Evolutionary conservation across 2,329 filamentous ascomycete genomes (phyloP), one percentile per base, ranked within the genome.

Genomic region (Zarea fungicola): DNA sequence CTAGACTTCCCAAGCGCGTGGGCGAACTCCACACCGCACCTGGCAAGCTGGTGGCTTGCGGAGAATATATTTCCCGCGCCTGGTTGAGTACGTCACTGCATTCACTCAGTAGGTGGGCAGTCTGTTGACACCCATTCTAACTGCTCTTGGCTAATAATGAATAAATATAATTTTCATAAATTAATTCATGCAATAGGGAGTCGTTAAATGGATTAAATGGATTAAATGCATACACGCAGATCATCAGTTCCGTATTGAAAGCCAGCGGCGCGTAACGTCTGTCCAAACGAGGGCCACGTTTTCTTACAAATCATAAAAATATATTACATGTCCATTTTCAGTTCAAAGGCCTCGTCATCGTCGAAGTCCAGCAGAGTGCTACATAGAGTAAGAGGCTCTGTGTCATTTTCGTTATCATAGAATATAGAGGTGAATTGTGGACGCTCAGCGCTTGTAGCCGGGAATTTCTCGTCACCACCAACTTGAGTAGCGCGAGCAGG

Each of bases 371-470:
- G 21, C 10, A 26, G 3, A 37, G 59, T 60, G 2, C 43, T 48
- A 22, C 44, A 54, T 18, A 62, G 50, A 60, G 58, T 58, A 28
- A 48, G 14, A 42, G 61, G 52, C 56, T 68, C 58, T 37, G 67
- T 58, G 21, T 59, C 42, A 11, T 66, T 67, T 5, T 71, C 66
- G 13, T 74, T 69, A 6, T 75, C 72, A 21, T 81, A 74, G 57
- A 84, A 84, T 19, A 83, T 79, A 13, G 73, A 75, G 37, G 81
- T 64, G 56, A 83, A 83, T 3, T 74, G 70, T 1, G 79, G 76
- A 21, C 68, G 71, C 39, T 66, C 55, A 49, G 65, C 62, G 48
- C 47, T 51, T 40, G 29, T 55, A 51, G 40, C 52, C 48, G 41
- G 53, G 56, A n/a, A n/a, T n/a, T 21, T 53, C 58, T 26, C 54